Evolutionary conservation across 106 monocot species (phyloP), one percentile per base, ranked within the genome.

Genomic region (Apostasia shenzhenica): DNA sequence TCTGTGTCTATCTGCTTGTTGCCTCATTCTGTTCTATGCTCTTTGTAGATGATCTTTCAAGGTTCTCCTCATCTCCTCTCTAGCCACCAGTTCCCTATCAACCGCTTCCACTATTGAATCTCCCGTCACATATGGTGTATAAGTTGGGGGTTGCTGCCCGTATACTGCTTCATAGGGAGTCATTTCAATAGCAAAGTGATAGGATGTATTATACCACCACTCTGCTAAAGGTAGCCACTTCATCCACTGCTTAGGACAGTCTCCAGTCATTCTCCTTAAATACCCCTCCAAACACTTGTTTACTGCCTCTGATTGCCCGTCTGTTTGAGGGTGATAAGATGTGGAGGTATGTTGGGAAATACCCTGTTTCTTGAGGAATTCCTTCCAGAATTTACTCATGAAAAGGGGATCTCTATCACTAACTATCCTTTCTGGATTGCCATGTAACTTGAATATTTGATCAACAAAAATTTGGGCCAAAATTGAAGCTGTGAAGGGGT

Each of bases 161-260:
- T 81, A 81, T 1, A 81, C 3, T 0, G 45, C 66, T 55, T 81
- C 46, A 62, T 37, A 72, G 0, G 62, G 81, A 3, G 81, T 61
- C 0, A 42, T 44, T 0, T 40, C 2, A 2, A 5, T 42, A 0
- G 54, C 13, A 2, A 8, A 38, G 9, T 72, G 76, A 0, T 10
- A 55, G 4, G 49, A 51, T 0, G 62, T 76, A 7, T 81, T 76
- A 45, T 76, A 56, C 70, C 77, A 77, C 1, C 14, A 77, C 10
- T 76, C 76, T 0, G 59, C 76, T 59, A 59, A 60, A 0, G 58
- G 1, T 0, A 76, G 13, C 11, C 37, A 72, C 0, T 68, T n/a
- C 2, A 0, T 0, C 72, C 81, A 81, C 0, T 41, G 0, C 2
- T 7, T 13, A 8, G 41, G 76, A 5, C 55, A 43, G 0, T 58